Conservation (phyloP, 83 land plant genomes). For the Picea mariana region DNA sequence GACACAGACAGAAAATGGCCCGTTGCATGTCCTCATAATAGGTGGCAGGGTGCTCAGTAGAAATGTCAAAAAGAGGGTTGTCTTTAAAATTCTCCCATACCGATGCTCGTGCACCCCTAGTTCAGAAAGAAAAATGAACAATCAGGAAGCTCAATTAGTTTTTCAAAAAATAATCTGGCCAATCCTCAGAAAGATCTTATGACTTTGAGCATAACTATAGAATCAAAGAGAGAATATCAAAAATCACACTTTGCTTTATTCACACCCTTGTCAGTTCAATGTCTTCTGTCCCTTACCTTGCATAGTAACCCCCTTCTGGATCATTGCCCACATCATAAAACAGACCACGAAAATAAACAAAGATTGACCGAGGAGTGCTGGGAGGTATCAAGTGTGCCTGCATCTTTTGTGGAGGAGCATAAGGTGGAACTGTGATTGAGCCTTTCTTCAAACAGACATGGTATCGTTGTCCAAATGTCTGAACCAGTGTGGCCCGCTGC, state of each 20-base stretch:
- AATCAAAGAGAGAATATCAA: not conserved
- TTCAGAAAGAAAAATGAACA: slow-evolving; percentile 2
- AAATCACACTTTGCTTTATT: not conserved
- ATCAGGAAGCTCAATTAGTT: slow-evolving; percentile 8
- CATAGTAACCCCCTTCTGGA: slow-evolving; percentile 92
- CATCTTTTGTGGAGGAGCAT: slow-evolving; percentile 93
- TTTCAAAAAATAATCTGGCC: not conserved
- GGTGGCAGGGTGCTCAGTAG: slow-evolving; percentile 81
- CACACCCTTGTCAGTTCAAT: not conserved
- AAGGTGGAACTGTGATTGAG: slow-evolving; percentile 81
- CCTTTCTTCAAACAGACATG: slow-evolving; percentile 89
- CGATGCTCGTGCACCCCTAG: slow-evolving; percentile 84
- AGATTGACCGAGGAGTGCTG: slow-evolving; percentile 75
- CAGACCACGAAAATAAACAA: slow-evolving; percentile 82
- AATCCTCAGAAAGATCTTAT: not conserved
- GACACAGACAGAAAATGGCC: slow-evolving; percentile 81
- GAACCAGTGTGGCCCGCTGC: slow-evolving; percentile 80
- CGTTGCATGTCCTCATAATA: slow-evolving; percentile 92
- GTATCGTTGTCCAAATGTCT: slow-evolving; percentile 84
- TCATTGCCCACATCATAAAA: slow-evolving; percentile 86
- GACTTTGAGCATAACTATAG: not conserved
- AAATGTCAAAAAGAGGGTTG: slow-evolving; percentile 86
- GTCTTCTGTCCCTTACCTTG: slow-evolving; percentile 50
- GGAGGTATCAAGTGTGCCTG: slow-evolving; percentile 81
- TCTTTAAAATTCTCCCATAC: slow-evolving; percentile 91